Evolutionary conservation across 495 filamentous ascomycete genomes (phyloP).

Genomic region (Talaromyces nanjingensis): DNA sequence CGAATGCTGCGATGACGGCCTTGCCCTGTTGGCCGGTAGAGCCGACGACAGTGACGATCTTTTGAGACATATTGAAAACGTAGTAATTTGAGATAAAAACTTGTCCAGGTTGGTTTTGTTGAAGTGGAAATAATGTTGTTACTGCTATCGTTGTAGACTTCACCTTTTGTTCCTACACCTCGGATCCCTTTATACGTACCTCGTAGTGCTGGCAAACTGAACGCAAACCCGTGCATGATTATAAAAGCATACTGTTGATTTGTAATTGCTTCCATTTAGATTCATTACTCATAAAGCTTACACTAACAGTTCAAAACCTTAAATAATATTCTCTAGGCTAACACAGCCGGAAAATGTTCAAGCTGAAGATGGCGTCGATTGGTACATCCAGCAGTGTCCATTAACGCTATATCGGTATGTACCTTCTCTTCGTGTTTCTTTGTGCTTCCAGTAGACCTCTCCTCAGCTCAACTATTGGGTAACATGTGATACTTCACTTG

Average conservation of each 20-base stretch:
- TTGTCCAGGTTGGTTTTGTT: not conserved
- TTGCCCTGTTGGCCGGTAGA: conserved; percentile 42
- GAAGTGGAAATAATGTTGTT: not conserved
- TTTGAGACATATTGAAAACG: not conserved
- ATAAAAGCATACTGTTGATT: not conserved
- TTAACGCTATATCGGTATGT: not conserved
- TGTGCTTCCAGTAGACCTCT: not conserved
- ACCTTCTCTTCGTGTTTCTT: not conserved
- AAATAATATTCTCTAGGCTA: not conserved
- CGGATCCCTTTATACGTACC: not conserved
- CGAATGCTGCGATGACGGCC: conserved; percentile 29
- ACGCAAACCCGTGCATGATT: not conserved
- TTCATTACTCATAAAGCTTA: not conserved
- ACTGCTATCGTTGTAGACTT: not conserved
- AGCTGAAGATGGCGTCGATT: not conserved
- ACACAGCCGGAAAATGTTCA: not conserved
- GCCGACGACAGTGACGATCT: conserved; percentile 21
- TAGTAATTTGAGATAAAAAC: not conserved
- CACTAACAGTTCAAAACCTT: not conserved
- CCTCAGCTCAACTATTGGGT: not conserved
- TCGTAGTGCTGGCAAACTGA: not conserved
- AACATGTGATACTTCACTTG: not conserved
- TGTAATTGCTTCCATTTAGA: not conserved
- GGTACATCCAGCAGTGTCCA: not conserved
- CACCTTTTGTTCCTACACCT: not conserved